These are phyloP conservation scores for Bretschneidera sinensis DNA, from an alignment of 345 rosid species.

Conservation along the genomic window DNA sequence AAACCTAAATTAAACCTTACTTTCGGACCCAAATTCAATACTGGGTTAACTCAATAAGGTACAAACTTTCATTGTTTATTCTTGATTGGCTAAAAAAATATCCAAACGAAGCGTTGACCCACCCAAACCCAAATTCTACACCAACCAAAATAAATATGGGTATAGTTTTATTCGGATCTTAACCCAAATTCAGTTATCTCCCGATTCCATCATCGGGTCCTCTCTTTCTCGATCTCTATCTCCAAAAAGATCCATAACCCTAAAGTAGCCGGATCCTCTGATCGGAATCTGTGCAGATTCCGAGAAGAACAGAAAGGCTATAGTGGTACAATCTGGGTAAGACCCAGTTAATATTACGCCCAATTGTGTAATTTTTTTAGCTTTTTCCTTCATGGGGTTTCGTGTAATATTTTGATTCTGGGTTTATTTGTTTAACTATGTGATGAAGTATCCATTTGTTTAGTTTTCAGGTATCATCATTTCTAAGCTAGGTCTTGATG, in stretches of 20 bases:
- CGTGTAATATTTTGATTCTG: background rate
- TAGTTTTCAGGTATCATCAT: background rate
- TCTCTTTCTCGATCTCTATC: background rate
- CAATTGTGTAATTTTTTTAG: constrained; percentile 1
- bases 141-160: background rate
- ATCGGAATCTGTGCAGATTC: constrained; percentile 38
- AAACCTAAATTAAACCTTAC: too few species aligned
- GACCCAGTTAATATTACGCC: background rate
- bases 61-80: too few species aligned
- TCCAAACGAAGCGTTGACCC: constrained; percentile 4
- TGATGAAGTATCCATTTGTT: background rate
- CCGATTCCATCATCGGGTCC: constrained; percentile 12
- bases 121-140: constrained; percentile 3
- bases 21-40: too few species aligned
- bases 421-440: constrained; percentile 14
- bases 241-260: constrained; percentile 17
- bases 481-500: too few species aligned
- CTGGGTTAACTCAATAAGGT: too few species aligned
- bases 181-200: constrained; percentile 17
- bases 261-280: constrained; percentile 53
- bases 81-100: too few species aligned
- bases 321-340: constrained; percentile 9
- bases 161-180: constrained; percentile 27
- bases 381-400: constrained; percentile 9
- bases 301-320: constrained; percentile 16